Conservation (phyloP, 768 basidiomycete genomes). For the Chalciporus chontae region DNA sequence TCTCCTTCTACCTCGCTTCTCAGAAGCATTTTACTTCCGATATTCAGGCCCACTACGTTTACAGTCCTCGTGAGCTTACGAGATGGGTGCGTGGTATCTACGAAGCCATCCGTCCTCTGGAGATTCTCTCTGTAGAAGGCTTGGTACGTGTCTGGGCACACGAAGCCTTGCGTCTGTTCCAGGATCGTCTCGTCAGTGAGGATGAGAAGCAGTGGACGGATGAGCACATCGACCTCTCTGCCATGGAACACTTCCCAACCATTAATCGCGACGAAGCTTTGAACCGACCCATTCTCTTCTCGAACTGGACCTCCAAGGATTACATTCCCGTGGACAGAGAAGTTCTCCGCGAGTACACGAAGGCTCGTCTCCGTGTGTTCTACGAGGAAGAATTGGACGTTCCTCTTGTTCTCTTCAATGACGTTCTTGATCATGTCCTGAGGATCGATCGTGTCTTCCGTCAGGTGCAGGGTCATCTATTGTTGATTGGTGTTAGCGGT, state of each 20-base stretch:
- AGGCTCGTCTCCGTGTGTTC: constrained; percentile 95
- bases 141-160: constrained; percentile 98
- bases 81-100: constrained; percentile 97
- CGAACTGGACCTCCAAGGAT: constrained; percentile 98
- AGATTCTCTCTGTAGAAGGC: constrained; percentile 91
- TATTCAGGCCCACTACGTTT: constrained; percentile 97
- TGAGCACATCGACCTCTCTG: constrained; percentile 79
- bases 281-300: constrained; percentile 87
- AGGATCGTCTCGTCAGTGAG: constrained; percentile 92
- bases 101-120: constrained; percentile 92
- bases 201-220: constrained; percentile 96
- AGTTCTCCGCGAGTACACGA: constrained; percentile 90
- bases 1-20: constrained; percentile 89
- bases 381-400: constrained; percentile 99
- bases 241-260: constrained; percentile 90
- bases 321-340: constrained; percentile 96
- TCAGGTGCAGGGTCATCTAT: constrained; percentile 93
- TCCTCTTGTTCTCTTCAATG: constrained; percentile 96
- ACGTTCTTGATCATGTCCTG: constrained; percentile 95
- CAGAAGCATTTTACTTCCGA: constrained; percentile 95
- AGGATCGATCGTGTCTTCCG: constrained; percentile 99
- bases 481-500: constrained; percentile 97
- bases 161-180: constrained; percentile 94
- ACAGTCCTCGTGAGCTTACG: constrained; percentile 97
- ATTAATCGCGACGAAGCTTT: constrained; percentile 87